phyloP scores from a whole-genome alignment of 2,329 filamentous ascomycete genomes.

The Colletotrichum aenigma region DNA sequence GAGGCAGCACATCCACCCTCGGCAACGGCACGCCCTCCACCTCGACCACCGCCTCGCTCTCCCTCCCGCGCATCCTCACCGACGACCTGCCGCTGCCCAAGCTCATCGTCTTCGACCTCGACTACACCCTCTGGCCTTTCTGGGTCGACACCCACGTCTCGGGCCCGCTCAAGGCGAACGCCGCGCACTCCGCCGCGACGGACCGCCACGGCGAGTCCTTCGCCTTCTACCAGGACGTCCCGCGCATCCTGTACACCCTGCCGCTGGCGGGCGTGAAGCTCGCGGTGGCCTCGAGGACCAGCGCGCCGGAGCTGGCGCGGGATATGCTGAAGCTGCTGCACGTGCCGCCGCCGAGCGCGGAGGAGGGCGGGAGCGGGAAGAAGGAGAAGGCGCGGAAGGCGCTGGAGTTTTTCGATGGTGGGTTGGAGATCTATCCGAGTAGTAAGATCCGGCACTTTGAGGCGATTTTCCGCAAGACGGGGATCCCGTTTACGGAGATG shows the following conservation, averaged over 20 bases:
- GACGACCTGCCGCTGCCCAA: slow-evolving; percentile 75
- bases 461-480: slow-evolving; percentile 71
- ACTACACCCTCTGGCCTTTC: slow-evolving; percentile 99
- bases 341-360: slow-evolving; percentile 42
- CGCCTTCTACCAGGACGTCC: slow-evolving; percentile 74
- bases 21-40: slow-evolving; percentile 20
- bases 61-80: slow-evolving; percentile 47
- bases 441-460: slow-evolving; percentile 88
- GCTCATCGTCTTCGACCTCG: slow-evolving; percentile 90
- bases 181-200: slow-evolving; percentile 43
- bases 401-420: slow-evolving; percentile 64
- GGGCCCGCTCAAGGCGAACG: slow-evolving; percentile 65
- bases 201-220: slow-evolving; percentile 70
- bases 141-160: slow-evolving; percentile 95
- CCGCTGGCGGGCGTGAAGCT: slow-evolving; percentile 54
- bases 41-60: slow-evolving; percentile 24
- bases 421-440: slow-evolving; percentile 73
- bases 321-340: slow-evolving; percentile 81
- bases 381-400: slow-evolving; percentile 45
- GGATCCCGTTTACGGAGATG: slow-evolving; percentile 80
- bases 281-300: slow-evolving; percentile 81
- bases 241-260: slow-evolving; percentile 68
- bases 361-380: slow-evolving; percentile 18
- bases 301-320: slow-evolving; percentile 77
- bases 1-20: slow-evolving; percentile 26